phyloP scores from a whole-genome alignment of 805 yeast genomes.

The Lipomyces yamadae region DNA sequence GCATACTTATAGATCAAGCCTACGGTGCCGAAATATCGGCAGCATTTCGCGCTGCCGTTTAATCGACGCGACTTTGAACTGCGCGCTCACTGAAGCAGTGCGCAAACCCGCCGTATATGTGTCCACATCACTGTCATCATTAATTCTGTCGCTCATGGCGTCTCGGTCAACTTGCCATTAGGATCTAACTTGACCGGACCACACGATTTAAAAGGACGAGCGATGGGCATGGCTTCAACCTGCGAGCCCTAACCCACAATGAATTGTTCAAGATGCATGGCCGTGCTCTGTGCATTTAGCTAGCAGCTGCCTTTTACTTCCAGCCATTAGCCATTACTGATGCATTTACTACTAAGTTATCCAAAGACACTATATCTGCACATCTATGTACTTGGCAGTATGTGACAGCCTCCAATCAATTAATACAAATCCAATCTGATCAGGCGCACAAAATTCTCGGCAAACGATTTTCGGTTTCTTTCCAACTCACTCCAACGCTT shows the following conservation, averaged over 20 bases:
- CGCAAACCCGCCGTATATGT: constrained; percentile 14
- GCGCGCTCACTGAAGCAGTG: constrained; percentile 23
- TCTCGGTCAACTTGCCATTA: not conserved
- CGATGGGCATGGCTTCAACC: too few species aligned
- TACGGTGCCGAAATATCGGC: constrained; percentile 33
- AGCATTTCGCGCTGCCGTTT: constrained; percentile 28
- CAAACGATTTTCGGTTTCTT: constrained; percentile 25
- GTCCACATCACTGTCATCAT: not conserved
- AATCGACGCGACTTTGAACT: constrained; percentile 30
- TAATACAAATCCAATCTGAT: not conserved
- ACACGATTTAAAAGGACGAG: too few species aligned
- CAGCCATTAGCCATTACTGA: not conserved
- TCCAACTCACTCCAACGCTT: constrained; percentile 25
- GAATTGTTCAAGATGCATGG: too few species aligned
- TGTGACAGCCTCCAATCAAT: not conserved
- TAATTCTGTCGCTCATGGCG: not conserved
- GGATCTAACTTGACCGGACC: not conserved
- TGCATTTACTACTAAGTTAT: not conserved
- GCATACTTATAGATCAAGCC: not conserved
- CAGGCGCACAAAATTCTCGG: constrained; percentile 16
- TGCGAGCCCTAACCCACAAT: not conserved
- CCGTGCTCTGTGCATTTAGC: not conserved
- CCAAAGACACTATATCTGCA: not conserved
- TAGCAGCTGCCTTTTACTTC: not conserved
- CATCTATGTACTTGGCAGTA: not conserved